Percentiles rank a stretch among this genome's conserved stretches.
phyloP scores from a whole-genome alignment of 2,329 filamentous ascomycete species.

The Fusarium secorum region DNA sequence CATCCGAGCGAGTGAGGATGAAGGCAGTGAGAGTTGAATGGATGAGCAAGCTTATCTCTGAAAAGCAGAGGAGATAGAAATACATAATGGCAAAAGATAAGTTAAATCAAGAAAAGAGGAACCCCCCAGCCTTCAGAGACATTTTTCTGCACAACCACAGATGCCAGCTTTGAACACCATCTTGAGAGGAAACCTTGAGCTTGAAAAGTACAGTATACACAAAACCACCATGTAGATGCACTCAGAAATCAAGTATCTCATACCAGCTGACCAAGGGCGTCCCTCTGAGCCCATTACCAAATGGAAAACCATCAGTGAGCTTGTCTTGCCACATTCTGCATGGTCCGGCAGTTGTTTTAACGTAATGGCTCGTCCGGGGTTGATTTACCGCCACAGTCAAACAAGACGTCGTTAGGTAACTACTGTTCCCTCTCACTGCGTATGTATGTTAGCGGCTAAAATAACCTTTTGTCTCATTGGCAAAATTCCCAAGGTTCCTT shows the following conservation, averaged over 20 bases:
- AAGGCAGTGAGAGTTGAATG: constrained; percentile 21
- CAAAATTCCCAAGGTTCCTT: constrained; percentile 15
- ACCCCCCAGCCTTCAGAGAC: constrained; percentile 27
- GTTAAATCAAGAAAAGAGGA: constrained; percentile 35
- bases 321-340: constrained; percentile 44
- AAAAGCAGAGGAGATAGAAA: constrained; percentile 47
- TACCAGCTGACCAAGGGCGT: constrained; percentile 36
- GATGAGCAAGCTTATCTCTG: constrained; percentile 45
- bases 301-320: constrained; percentile 38
- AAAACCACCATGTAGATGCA: accelerated
- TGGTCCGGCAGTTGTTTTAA: constrained; percentile 44
- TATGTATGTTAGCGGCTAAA: constrained; percentile 30
- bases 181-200: not conserved
- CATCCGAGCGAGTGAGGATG: constrained; percentile 28
- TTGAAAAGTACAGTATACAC: constrained; percentile 18
- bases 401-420: constrained; percentile 1
- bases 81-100: constrained; percentile 51
- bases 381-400: constrained; percentile 26
- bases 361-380: constrained; percentile 42
- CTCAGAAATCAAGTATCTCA: not conserved
- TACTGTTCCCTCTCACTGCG: not conserved
- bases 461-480: constrained; percentile 36
- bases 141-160: constrained; percentile 28
- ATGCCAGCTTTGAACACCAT: constrained; percentile 26
- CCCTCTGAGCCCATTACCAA: constrained; percentile 43